These are phyloP conservation scores for Dictyostelium citrinum DNA, from an alignment of 78 protist genomes.

Conservation along the genomic window DNA sequence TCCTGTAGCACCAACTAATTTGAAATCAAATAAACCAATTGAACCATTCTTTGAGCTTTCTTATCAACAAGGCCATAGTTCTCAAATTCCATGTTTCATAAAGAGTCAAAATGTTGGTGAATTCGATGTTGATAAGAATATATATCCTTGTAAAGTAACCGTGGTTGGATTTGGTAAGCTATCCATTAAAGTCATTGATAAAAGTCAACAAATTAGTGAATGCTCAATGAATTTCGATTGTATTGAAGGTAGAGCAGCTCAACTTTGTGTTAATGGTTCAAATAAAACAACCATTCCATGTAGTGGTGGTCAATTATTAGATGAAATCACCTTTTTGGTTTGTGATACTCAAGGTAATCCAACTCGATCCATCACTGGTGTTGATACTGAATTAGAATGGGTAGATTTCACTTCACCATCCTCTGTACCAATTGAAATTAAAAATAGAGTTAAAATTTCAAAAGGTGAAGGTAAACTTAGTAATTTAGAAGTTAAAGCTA, in stretches of 20 bases:
- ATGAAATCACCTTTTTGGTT: slow-evolving; percentile 19
- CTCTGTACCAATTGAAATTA: slow-evolving; percentile 7
- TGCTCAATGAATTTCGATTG: neutral
- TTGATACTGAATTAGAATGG: slow-evolving; percentile 47
- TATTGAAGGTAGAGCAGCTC: slow-evolving; percentile 55
- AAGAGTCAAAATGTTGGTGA: slow-evolving; percentile 12
- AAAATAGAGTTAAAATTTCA: neutral
- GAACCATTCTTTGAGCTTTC: slow-evolving; percentile 46
- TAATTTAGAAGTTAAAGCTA: slow-evolving; percentile 3
- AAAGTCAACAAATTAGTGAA: neutral
- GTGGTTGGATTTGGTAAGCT: slow-evolving; percentile 63
- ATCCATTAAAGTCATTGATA: neutral
- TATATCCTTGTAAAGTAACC: slow-evolving; percentile 9
- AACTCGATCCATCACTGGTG: slow-evolving; percentile 10
- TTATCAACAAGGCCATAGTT: neutral
- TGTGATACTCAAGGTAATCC: slow-evolving; percentile 71
- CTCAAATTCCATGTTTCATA: neutral
- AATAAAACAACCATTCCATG: neutral
- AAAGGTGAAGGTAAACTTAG: slow-evolving; percentile 27
- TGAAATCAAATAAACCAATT: neutral
- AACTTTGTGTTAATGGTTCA: slow-evolving; percentile 9
- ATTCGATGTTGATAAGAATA: slow-evolving; percentile 8
- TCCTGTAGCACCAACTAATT: slow-evolving; percentile 12
- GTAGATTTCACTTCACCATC: neutral
- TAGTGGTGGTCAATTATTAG: slow-evolving; percentile 27